Base-by-base conservation (phyloP, 1,284 basidiomycete genomes). In the Rhodotorula sp. region DNA sequence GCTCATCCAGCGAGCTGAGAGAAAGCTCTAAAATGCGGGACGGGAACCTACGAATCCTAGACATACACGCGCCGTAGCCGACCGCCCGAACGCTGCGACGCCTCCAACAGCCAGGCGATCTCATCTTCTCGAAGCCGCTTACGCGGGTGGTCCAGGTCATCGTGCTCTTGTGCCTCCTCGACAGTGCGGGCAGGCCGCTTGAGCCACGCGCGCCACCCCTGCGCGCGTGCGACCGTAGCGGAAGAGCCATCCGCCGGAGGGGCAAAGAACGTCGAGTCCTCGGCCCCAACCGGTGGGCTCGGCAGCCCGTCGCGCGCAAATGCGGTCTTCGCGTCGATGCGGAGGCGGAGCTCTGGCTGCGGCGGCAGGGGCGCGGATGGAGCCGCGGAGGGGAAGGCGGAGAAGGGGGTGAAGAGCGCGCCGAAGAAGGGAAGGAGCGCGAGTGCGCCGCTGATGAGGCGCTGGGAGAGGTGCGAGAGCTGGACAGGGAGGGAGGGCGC, bases 241-340 rank as follows among this genome's bases (percentile, higher is more conserved):
- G 25, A 12, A 2, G 32, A 15, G 29, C 19, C 29, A 0, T 12
- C 10, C 58, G 41, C 41, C 9, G 10, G 12, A 0, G 58, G 15
- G 19, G 58, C 13, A 17, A 39, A 41, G 57, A 58, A 37, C 12
- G 55, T 39, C 13, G 44, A 9, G 29, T 60, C 19, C 44, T 22
- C 22, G 0, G 36, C 36, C 9, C 17, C 48, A 8, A 19, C 27
- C 36, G 58, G 58, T 8, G 58, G 58, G 8, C n/a, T 25, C 8
- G 58, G 58, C 8, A 60, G 58, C 21, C 58, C 58, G n/a, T 46
- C 44, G 19, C 58, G 41, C n/a, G 58, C 58, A 32, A 60, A 48
- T 9, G 58, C 41, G 21, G 17, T 22, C 32, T 60, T 60, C 1
- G 37, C 44, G 19, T 21, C 58, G 41, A 39, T 13, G 27, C 44